These are phyloP conservation scores for Kurtzmaniella quercitrusa DNA, from an alignment of 1,139 yeast genomes.

Conservation along the genomic window DNA sequence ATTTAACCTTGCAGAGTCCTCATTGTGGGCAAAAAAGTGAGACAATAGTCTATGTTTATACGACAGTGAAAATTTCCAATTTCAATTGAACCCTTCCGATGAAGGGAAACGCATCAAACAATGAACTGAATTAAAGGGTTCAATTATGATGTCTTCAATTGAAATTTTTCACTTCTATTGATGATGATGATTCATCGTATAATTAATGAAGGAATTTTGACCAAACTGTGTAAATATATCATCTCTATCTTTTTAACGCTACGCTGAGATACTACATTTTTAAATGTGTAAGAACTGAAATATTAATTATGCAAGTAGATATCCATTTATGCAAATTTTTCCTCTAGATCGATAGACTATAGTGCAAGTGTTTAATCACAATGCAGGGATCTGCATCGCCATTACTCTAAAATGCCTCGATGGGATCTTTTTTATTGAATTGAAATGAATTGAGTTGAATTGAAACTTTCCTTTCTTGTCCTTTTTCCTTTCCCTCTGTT, in stretches of 20 bases:
- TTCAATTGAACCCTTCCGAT: neutral
- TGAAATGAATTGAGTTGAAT: neutral
- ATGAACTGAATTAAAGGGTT: neutral
- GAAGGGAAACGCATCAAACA: neutral
- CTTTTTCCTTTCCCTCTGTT: neutral
- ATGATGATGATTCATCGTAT: no score
- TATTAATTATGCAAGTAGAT: neutral
- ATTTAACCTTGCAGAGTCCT: neutral
- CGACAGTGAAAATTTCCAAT: neutral
- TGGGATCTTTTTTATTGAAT: neutral
- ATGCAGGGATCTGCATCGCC: neutral
- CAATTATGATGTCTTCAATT: neutral
- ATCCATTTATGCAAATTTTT: neutral
- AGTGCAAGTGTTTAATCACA: neutral
- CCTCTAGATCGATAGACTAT: neutral
- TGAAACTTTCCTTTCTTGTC: neutral
- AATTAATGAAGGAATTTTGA: no score
- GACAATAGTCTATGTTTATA: neutral
- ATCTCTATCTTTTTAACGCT: no score
- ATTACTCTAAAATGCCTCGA: neutral
- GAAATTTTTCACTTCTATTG: neutral
- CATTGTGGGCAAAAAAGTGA: neutral
- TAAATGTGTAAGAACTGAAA: neutral
- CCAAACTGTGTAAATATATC: no score
- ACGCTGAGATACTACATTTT: neutral